phyloP scores from a whole-genome alignment of 441 rosid species.

The Biscutella laevigata region DNA sequence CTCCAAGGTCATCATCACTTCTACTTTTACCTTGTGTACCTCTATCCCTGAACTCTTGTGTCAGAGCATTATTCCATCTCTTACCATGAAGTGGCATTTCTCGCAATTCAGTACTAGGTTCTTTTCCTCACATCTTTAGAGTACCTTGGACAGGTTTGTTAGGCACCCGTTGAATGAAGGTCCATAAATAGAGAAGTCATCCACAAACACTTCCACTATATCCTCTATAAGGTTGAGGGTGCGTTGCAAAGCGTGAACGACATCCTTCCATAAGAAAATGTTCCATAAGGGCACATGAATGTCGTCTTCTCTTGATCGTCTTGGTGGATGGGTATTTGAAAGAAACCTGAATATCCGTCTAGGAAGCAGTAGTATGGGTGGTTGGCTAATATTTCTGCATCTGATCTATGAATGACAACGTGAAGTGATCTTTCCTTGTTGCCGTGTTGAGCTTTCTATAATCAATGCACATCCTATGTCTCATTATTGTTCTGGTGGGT shows the following conservation, averaged over 20 bases:
- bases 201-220: background rate
- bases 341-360: no score
- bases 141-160: background rate
- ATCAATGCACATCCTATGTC: no score
- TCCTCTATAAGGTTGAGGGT: background rate
- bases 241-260: background rate
- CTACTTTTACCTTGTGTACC: background rate
- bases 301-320: background rate
- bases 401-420: background rate
- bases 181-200: no score
- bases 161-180: background rate
- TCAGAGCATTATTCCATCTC: background rate
- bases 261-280: background rate
- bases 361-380: no score
- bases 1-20: background rate
- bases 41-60: background rate
- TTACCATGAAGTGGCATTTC: background rate
- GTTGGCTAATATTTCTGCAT: background rate
- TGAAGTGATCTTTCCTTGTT: background rate
- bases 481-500: no score
- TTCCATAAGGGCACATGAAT: background rate
- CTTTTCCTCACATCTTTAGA: background rate
- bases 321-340: no score
- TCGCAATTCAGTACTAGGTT: background rate
- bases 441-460: background rate